Evolutionary conservation across 148 eudicot genomes (phyloP).

Genomic region (Simmondsia chinensis): DNA sequence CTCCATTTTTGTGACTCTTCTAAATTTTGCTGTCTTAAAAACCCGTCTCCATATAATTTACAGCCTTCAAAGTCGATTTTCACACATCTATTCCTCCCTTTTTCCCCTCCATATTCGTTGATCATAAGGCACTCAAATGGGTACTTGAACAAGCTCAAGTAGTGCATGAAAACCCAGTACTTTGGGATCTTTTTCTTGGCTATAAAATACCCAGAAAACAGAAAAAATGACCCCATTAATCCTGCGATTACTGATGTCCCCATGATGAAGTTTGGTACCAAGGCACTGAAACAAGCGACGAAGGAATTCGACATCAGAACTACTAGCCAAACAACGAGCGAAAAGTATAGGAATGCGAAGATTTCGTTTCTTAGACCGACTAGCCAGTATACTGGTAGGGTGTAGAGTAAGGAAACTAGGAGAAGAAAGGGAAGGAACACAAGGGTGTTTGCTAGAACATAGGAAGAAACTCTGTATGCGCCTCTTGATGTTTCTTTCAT

Average conservation of each 20-base stretch:
- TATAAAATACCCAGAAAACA: slow-evolving; percentile 90
- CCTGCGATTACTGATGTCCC: slow-evolving; percentile 91
- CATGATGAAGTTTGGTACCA: slow-evolving; percentile 92
- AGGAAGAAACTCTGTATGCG: slow-evolving; percentile 82
- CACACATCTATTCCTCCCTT: slow-evolving; percentile 46
- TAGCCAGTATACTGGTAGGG: slow-evolving; percentile 74
- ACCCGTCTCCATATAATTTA: slow-evolving; percentile 44
- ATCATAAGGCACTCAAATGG: slow-evolving; percentile 93
- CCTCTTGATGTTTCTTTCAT: slow-evolving; percentile 84
- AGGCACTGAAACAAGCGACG: slow-evolving; percentile 80
- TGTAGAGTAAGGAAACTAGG: slow-evolving; percentile 42
- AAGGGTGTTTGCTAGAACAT: slow-evolving; percentile 69
- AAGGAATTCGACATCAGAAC: slow-evolving; percentile 83
- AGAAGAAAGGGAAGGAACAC: slow-evolving; percentile 80
- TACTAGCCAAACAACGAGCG: slow-evolving; percentile 83
- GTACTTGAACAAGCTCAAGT: slow-evolving; percentile 87
- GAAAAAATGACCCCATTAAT: slow-evolving; percentile 82
- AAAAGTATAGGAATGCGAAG: slow-evolving; percentile 62
- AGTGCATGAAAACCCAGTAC: slow-evolving; percentile 95
- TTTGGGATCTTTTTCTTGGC: slow-evolving; percentile 59
- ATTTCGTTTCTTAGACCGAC: slow-evolving; percentile 51
- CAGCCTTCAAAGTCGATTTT: slow-evolving; percentile 36
- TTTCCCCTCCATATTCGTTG: slow-evolving; percentile 80
- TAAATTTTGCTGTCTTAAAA: slow-evolving; percentile 63
- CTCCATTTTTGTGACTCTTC: slow-evolving; percentile 72